Conservation (phyloP, 176 grass and related monocot genomes). For the Rhynchospora breviuscula region DNA sequence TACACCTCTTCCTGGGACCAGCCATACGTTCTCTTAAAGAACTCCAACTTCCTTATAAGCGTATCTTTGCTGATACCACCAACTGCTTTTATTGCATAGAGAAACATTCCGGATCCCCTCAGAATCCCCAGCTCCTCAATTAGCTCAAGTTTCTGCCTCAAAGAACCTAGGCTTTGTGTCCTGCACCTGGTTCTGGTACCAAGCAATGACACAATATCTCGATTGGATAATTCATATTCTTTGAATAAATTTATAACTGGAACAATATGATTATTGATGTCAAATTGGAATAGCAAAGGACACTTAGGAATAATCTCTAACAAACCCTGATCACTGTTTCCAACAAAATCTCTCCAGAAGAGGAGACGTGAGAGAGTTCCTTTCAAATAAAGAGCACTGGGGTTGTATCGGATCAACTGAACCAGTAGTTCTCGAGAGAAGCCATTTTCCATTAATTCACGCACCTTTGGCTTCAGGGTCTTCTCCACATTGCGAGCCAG, state of each 20-base stretch:
- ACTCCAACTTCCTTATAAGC: not conserved
- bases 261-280: not conserved
- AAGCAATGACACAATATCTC: not conserved
- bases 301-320: too few relatives aligned
- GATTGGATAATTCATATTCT: slow-evolving; percentile 14
- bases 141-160: not conserved
- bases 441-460: too few relatives aligned
- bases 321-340: not conserved
- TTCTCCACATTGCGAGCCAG: not conserved
- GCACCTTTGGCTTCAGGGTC: not conserved
- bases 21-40: not conserved
- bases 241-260: not conserved
- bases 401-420: not conserved
- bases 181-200: not conserved
- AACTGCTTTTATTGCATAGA: not conserved
- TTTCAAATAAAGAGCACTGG: not conserved
- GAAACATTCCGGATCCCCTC: not conserved
- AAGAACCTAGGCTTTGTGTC: not conserved
- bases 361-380: slow-evolving; percentile 1
- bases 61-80: not conserved
- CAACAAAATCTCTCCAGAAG: not conserved
- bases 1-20: slow-evolving; percentile 7
- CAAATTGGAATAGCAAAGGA: too few relatives aligned
- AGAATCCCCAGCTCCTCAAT: not conserved
- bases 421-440: not conserved